Base-by-base conservation (phyloP, 768 basidiomycete species). In the Podaxis mareebaensis region DNA sequence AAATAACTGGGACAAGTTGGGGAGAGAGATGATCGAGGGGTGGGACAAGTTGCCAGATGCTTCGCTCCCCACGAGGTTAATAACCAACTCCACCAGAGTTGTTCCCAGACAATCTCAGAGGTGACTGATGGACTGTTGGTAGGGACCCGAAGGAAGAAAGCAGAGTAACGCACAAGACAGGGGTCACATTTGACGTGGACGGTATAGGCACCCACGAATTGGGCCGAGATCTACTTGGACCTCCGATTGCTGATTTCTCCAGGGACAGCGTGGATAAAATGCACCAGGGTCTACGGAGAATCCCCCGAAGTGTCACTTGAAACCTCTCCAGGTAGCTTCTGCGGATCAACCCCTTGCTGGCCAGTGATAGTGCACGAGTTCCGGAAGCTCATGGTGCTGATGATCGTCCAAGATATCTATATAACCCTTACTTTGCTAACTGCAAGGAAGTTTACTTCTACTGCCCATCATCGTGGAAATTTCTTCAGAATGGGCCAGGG, bases 91-190 rank as follows among this genome's bases (percentile, higher is more conserved):
- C 39, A 20, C 22, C 6, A 28, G 44, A 42, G 42, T 0, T 28
- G 26, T 30, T 28, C 13, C 30, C 24, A 36, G 49, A 51, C 17
- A 12, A 11, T 36, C 30, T 30, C 46, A 56, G 54, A 39, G 11
- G 39, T 39, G 56, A n/a, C 15, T 46, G 56, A 58, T 58, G 42
- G 42, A 58, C 20, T 30, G 42, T 42, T 58, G 22, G 20, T 42
- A 20, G 40, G 39, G 13, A 28, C 26, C 4, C 13, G 40, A 44
- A 44, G 38, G 56, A 58, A 58, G 42, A 51, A 22, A 26, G 3
- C 5, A 11, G 48, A 51, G 48, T 11, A 24, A 24, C 26, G 24
- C 49, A 24, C 22, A 51, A 12, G 13, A 51, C 13, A 24, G 4
- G 44, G n/a, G 44, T 46, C 44, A 46, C 44, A 46, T 20, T 17